phyloP scores from a whole-genome alignment of 2,329 filamentous ascomycete genomes.

The Didymella lethalis region DNA sequence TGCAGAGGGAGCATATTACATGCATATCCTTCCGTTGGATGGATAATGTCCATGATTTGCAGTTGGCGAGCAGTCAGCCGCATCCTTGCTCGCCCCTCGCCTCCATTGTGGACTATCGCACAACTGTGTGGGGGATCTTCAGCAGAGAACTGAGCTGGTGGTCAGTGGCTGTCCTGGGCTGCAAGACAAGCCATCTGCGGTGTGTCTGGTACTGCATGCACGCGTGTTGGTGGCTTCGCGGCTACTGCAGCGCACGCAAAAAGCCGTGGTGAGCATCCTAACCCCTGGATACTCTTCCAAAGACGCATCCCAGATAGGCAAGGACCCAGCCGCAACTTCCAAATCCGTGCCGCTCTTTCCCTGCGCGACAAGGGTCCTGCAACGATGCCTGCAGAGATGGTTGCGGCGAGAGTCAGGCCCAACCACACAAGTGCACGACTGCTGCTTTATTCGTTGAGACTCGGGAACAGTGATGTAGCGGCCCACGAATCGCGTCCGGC shows the following conservation, averaged over 20 bases:
- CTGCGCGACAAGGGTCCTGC: neutral
- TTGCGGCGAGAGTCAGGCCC: constrained; percentile 6
- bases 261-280: constrained; percentile 15
- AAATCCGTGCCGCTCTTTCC: constrained; percentile 25
- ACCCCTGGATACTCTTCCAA: constrained; percentile 23
- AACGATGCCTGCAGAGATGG: neutral
- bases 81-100: constrained; percentile 14
- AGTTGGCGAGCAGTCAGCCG: constrained; percentile 6
- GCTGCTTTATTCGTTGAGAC: constrained; percentile 10
- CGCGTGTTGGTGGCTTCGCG: constrained; percentile 8
- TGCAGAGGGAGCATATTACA: constrained; percentile 11
- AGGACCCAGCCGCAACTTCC: constrained; percentile 29
- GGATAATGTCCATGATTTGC: constrained; percentile 17
- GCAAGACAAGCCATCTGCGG: neutral
- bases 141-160: neutral
- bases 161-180: constrained; percentile 3
- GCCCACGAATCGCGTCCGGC: constrained; percentile 5
- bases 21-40: constrained; percentile 11
- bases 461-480: neutral
- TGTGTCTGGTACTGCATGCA: neutral
- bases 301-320: constrained; percentile 26
- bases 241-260: constrained; percentile 7
- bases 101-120: neutral
- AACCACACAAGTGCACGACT: constrained; percentile 2
- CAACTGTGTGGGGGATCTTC: constrained; percentile 16